These are phyloP conservation scores for Streptanthus diversifolius DNA, from an alignment of 345 rosid genomes.

Conservation along the genomic window DNA sequence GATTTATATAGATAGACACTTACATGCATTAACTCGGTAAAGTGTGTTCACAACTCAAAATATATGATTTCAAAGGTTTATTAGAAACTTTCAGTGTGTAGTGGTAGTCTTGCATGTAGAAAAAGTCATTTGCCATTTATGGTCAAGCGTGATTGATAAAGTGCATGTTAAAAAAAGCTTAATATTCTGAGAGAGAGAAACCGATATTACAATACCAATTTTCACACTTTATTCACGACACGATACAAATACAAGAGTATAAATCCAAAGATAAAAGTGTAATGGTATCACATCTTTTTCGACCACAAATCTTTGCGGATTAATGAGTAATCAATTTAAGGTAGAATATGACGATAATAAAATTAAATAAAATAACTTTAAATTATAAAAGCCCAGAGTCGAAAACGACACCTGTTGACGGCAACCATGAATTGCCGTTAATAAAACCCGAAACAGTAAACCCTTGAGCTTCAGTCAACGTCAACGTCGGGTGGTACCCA, in stretches of 20 bases:
- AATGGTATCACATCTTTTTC: background rate
- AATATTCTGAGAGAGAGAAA: background rate
- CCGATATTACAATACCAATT: background rate
- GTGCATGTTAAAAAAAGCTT: no score
- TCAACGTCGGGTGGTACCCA: conserved; percentile 39
- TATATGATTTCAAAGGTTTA: no score
- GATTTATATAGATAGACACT: no score
- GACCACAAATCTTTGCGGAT: background rate
- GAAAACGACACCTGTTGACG: conserved; percentile 33
- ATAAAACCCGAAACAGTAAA: conserved; percentile 34
- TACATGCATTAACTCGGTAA: no score
- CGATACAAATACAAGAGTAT: background rate
- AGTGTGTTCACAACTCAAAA: no score
- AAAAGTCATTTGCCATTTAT: no score
- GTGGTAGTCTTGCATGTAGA: no score
- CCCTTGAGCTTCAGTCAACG: conserved; percentile 32
- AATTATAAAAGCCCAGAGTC: conserved; percentile 24
- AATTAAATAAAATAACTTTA: background rate
- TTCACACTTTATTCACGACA: conserved; percentile 9
- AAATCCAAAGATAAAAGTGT: background rate
- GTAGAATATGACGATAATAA: background rate
- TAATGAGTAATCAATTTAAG: background rate
- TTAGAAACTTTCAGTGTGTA: no score
- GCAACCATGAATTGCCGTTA: conserved; percentile 30
- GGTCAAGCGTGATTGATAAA: no score